These are phyloP conservation scores for Coemansia sp. DNA, from an alignment of 192 early-diverging fungal species.

Conservation along the genomic window DNA sequence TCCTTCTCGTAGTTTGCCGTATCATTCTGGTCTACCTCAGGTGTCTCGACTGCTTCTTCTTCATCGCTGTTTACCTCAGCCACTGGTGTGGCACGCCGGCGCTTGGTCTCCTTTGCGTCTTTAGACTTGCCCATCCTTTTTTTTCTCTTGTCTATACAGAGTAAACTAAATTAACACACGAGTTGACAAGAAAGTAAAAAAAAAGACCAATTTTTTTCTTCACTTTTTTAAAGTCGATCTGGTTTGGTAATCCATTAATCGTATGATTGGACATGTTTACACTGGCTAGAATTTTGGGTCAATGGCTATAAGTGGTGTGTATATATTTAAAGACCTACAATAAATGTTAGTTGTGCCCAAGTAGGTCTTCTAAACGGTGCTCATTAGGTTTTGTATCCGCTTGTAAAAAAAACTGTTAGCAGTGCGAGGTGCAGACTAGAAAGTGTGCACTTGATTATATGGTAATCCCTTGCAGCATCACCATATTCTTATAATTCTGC, in stretches of 20 bases:
- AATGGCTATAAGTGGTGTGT: background rate
- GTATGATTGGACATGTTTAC: background rate
- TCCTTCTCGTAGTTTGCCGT: background rate
- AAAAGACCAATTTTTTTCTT: background rate
- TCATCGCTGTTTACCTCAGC: background rate
- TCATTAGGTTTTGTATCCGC: background rate
- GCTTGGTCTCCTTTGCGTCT: constrained; percentile 17
- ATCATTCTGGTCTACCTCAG: background rate
- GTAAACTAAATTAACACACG: background rate
- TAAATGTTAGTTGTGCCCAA: background rate
- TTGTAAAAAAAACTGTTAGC: too few species aligned
- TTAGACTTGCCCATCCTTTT: constrained; percentile 10
- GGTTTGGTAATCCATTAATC: background rate
- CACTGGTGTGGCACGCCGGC: background rate
- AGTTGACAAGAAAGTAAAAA: background rate
- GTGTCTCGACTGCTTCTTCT: background rate
- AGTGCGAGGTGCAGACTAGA: too few species aligned
- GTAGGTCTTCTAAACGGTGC: background rate
- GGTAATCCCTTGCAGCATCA: too few species aligned
- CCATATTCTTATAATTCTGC: too few species aligned
- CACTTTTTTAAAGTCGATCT: background rate
- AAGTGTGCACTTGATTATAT: too few species aligned
- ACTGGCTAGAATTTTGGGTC: too few species aligned
- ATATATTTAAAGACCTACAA: background rate
- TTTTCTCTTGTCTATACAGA: constrained; percentile 3